Evolutionary conservation across 2,329 filamentous ascomycete genomes (phyloP).

Genomic region (Aspergillus novoparasiticus): DNA sequence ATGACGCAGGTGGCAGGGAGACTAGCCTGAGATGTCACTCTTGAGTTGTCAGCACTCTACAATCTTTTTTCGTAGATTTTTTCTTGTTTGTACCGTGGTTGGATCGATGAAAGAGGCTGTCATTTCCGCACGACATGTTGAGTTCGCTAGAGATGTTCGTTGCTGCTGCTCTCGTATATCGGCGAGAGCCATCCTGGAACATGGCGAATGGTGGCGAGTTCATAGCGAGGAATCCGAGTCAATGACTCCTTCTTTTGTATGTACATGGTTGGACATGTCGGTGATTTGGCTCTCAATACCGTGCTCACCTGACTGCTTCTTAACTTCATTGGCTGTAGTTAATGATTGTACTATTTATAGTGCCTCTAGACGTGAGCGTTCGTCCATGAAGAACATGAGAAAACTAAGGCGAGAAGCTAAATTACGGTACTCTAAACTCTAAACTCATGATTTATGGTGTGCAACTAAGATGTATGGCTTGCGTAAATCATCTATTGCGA

Average conservation of each 20-base stretch:
- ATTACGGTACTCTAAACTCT: background rate
- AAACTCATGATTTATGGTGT: background rate
- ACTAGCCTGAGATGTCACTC: background rate
- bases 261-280: background rate
- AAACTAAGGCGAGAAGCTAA: background rate
- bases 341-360: background rate
- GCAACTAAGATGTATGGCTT: background rate
- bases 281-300: background rate
- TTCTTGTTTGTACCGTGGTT: background rate
- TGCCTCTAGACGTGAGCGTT: background rate
- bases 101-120: background rate
- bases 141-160: background rate
- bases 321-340: background rate
- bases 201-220: constrained; percentile 16
- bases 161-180: background rate
- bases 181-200: constrained; percentile 16
- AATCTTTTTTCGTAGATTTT: background rate
- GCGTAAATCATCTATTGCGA: background rate
- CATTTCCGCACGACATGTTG: background rate
- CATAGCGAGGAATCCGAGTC: constrained; percentile 8
- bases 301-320: background rate
- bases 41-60: background rate
- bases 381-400: background rate
- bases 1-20: background rate
- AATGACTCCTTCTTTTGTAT: background rate